phyloP scores from a whole-genome alignment of 768 basidiomycete species.

The Cystobasidium onofrii region DNA sequence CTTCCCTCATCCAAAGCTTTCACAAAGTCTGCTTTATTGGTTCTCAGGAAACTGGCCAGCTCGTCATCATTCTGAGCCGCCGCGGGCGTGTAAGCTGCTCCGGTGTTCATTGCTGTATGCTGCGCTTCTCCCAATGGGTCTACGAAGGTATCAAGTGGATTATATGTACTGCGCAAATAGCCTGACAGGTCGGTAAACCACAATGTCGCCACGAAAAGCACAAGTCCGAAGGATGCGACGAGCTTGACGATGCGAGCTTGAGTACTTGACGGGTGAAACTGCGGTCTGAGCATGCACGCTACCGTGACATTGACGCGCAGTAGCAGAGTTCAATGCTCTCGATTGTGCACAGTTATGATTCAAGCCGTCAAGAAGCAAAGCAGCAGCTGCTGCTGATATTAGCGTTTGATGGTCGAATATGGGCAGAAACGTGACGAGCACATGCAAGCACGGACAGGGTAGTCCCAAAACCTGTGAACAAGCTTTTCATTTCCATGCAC shows the following conservation, averaged over 20 bases:
- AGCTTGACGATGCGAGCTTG: background rate
- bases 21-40: constrained; percentile 58
- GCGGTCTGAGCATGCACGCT: background rate
- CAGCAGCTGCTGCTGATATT: too few species aligned
- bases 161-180: background rate
- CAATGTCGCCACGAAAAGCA: background rate
- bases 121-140: background rate
- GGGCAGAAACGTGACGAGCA: background rate
- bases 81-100: background rate
- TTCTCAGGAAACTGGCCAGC: constrained; percentile 46
- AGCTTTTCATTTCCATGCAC: background rate
- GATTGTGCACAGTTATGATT: too few species aligned
- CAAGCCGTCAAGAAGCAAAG: background rate
- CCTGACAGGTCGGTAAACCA: background rate
- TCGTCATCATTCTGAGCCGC: background rate
- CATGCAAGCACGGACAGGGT: background rate
- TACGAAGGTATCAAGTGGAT: background rate
- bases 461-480: background rate
- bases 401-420: too few species aligned
- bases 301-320: too few species aligned
- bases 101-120: background rate
- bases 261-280: background rate
- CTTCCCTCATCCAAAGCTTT: constrained; percentile 52
- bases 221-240: background rate
- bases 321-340: too few species aligned